phyloP scores from a whole-genome alignment of 1,139 yeast genomes.

The Saccharomyces hybrid region DNA sequence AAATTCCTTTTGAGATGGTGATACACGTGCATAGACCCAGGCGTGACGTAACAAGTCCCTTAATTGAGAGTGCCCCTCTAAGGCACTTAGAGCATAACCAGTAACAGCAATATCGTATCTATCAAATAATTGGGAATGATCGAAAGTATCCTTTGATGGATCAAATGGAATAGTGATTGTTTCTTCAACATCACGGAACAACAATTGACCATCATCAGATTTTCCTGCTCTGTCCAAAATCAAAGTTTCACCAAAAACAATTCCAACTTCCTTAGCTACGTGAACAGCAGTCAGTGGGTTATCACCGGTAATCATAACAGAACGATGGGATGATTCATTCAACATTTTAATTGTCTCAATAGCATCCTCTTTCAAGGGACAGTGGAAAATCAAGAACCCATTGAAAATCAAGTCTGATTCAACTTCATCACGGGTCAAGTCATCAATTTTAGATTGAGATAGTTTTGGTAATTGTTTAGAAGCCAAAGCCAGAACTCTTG shows the following conservation, averaged over 20 bases:
- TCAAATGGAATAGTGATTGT: slow-evolving; percentile 62
- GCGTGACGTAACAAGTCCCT: slow-evolving; percentile 72
- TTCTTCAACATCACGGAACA: slow-evolving; percentile 84
- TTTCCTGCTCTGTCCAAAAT: slow-evolving; percentile 84
- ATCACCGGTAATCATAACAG: slow-evolving; percentile 98
- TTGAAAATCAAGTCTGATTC: slow-evolving; percentile 74
- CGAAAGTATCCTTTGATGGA: slow-evolving; percentile 48
- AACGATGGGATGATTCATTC: slow-evolving; percentile 91
- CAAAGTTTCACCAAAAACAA: slow-evolving; percentile 73
- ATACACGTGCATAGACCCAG: slow-evolving; percentile 97
- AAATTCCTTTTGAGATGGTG: slow-evolving; percentile 92
- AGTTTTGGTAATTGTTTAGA: slow-evolving; percentile 62
- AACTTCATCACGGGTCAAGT: slow-evolving; percentile 61
- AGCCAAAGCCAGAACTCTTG: slow-evolving; percentile 92
- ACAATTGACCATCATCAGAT: slow-evolving; percentile 49
- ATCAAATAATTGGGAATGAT: slow-evolving; percentile 46
- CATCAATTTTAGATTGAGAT: slow-evolving; percentile 44
- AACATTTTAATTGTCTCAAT: slow-evolving; percentile 83
- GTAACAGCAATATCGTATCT: slow-evolving; percentile 85
- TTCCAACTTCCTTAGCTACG: slow-evolving; percentile 89
- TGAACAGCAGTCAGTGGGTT: slow-evolving; percentile 98
- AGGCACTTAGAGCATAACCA: slow-evolving; percentile 75
- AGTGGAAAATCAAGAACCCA: slow-evolving; percentile 93
- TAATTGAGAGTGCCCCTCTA: slow-evolving; percentile 58
- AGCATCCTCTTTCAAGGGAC: slow-evolving; percentile 94